Evolutionary conservation across 371 early-diverging fungal species (phyloP).

Genomic region (Haplosporangium sp.): DNA sequence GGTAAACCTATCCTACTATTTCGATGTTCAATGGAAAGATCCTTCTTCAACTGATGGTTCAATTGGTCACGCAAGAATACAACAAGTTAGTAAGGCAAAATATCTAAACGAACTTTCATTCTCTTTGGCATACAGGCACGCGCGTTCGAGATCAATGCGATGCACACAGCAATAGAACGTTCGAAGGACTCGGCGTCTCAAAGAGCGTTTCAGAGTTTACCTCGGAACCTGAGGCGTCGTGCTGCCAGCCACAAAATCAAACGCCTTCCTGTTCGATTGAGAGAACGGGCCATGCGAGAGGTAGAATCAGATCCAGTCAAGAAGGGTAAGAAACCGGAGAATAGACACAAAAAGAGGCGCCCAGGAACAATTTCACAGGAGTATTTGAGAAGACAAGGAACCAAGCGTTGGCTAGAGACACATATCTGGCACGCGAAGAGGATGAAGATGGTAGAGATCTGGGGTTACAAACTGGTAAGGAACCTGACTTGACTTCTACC

Average conservation of each 20-base stretch:
- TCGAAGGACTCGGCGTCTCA: conserved; percentile 45
- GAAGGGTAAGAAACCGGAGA: conserved; percentile 52
- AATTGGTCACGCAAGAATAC: no score
- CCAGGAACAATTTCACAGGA: conserved; percentile 61
- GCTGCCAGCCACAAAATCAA: conserved; percentile 94
- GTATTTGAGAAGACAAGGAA: conserved; percentile 69
- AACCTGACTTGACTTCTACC: background rate
- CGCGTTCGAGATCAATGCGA: conserved; percentile 84
- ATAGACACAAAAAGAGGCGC: conserved; percentile 57
- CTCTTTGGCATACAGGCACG: no score
- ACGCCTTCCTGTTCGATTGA: conserved; percentile 81
- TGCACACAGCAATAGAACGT: conserved; percentile 71
- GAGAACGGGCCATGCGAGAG: conserved; percentile 79
- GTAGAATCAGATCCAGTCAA: conserved; percentile 59
- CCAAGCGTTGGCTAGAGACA: conserved; percentile 94
- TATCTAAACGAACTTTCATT: no score
- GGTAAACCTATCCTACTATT: no score
- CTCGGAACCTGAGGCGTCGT: conserved; percentile 89
- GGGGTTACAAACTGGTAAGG: conserved; percentile 83
- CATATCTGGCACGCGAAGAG: conserved; percentile 98
- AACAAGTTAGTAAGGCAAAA: no score
- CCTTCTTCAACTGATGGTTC: no score
- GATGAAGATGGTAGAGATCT: conserved; percentile 91
- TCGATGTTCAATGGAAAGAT: no score
- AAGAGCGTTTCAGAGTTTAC: conserved; percentile 89